Evolutionary conservation across 768 basidiomycete species (phyloP), one percentile per base, ranked within the genome.

Genomic region (Hydnum rufescens): DNA sequence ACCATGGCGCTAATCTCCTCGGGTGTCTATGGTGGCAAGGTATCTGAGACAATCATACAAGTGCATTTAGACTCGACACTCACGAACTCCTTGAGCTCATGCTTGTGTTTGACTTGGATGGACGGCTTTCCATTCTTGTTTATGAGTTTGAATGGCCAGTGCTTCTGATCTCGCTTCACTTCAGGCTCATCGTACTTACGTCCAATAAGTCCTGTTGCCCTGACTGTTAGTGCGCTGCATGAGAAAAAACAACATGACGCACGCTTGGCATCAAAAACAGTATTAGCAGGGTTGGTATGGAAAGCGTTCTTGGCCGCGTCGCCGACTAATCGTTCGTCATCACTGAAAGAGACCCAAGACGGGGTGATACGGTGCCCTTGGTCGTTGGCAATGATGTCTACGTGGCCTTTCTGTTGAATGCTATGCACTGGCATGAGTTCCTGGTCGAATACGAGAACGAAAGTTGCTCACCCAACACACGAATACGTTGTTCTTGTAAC

Each of bases 1-100:
- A 97, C 75, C 93, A 96, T 97, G 54, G 93, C 90, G 42, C 80
- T 84, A 59, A 97, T 78, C 69, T 95, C 89, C 66, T 93, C 90
- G 4, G 90, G 84, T 0, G 86, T 80, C 87, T 89, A 43, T 18
- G n/a, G 18, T 30, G 5, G 19, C 29, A 16, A n/a, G 28, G 28
- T 19, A 28, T 13, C 8, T 8, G 8, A 16, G 13, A 34, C 18
- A 16, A 50, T 50, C 28, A 25, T 31, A 16, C 13, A 29, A 18
- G 28, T 16, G 26, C 26, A 34, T 5, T 16, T 8, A 18, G 16
- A 26, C 29, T 6, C 5, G 49, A 6, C 22, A 75, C 84, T 63
- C 59, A 90, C 86, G 62, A 95, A 96, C 54, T 82, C 75, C 63
- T 82, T 80, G 29, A 71, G 64, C 58, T 86, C 83, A 51, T 78